Conservation (phyloP, 768 basidiomycete species). For the Boletales sp. region DNA sequence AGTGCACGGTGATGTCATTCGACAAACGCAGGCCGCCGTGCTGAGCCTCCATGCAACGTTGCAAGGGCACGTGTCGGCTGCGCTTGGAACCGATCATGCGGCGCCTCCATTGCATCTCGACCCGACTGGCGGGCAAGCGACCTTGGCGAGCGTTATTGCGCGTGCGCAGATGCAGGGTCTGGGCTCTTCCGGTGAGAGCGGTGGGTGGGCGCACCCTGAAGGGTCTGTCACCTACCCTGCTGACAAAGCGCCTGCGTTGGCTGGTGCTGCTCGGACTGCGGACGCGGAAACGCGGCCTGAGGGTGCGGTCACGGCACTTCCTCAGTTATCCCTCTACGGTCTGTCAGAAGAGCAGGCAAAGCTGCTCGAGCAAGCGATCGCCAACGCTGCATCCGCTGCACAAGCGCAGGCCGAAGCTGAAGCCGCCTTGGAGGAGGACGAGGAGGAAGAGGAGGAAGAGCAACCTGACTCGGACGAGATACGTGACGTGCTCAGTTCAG, state of each 20-base stretch:
- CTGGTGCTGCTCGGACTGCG: constrained; percentile 6
- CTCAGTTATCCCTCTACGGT: constrained; percentile 62
- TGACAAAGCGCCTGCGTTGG: constrained; percentile 3
- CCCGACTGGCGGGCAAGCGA: constrained; percentile 57
- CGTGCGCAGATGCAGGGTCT: constrained; percentile 51
- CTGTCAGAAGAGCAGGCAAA: constrained; percentile 71
- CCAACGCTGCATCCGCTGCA: constrained; percentile 68
- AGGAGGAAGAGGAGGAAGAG: constrained; percentile 43
- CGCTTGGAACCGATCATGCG: constrained; percentile 41
- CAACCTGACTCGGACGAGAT: constrained; percentile 22
- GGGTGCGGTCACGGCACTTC: constrained; percentile 5
- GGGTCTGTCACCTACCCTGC: constrained; percentile 4
- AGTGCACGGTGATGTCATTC: constrained; percentile 45
- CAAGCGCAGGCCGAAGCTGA: constrained; percentile 79
- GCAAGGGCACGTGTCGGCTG: constrained; percentile 54
- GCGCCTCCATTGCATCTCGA: constrained; percentile 34
- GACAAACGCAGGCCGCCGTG: constrained; percentile 49
- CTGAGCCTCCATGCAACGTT: constrained; percentile 53
- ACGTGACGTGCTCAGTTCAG: constrained; percentile 14
- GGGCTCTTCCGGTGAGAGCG: not conserved
- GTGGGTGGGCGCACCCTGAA: constrained; percentile 7
- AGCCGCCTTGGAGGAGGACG: constrained; percentile 68
- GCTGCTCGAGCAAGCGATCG: constrained; percentile 68
- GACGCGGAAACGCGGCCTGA: constrained; percentile 7
- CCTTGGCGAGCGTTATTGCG: constrained; percentile 68